phyloP scores from a whole-genome alignment of 2,329 filamentous ascomycete species.

The Fusarium temperatum region DNA sequence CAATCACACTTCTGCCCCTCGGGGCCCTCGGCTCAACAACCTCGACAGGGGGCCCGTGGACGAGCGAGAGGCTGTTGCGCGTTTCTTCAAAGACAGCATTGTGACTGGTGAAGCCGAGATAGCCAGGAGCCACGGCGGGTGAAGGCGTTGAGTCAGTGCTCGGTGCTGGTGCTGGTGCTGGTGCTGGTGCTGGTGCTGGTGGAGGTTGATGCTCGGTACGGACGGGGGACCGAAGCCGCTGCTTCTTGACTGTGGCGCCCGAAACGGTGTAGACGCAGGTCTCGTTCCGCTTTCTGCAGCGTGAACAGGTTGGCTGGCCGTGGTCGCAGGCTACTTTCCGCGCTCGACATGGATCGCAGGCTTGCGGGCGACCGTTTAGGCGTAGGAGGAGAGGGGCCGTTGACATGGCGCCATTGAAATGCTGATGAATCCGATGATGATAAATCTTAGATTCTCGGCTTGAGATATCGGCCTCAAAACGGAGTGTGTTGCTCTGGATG shows the following conservation, averaged over 20 bases:
- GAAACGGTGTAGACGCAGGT: slow-evolving; percentile 50
- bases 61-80: slow-evolving; percentile 49
- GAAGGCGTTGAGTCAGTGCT: slow-evolving; percentile 27
- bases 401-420: slow-evolving; percentile 21
- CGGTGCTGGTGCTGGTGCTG: not conserved
- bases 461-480: not conserved
- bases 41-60: slow-evolving; percentile 36
- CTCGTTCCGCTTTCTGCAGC: slow-evolving; percentile 50
- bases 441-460: slow-evolving; percentile 16
- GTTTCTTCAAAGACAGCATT: slow-evolving; percentile 55
- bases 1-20: slow-evolving; percentile 12
- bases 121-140: slow-evolving; percentile 44
- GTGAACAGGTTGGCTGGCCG: slow-evolving; percentile 50
- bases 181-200: no score
- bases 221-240: slow-evolving; percentile 14
- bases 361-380: slow-evolving; percentile 43
- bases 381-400: slow-evolving; percentile 36
- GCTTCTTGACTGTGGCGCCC: slow-evolving; percentile 28
- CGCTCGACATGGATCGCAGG: slow-evolving; percentile 51
- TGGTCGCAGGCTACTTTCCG: slow-evolving; percentile 57
- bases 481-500: not conserved
- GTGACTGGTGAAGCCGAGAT: slow-evolving; percentile 58
- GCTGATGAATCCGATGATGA: slow-evolving; percentile 16
- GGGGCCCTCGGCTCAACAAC: slow-evolving; percentile 3
- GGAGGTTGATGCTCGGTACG: not conserved